Evolutionary conservation across 2,329 filamentous ascomycete species (phyloP), one percentile per base, ranked within the genome.

Genomic region (Pseudogymnoascus sp.): DNA sequence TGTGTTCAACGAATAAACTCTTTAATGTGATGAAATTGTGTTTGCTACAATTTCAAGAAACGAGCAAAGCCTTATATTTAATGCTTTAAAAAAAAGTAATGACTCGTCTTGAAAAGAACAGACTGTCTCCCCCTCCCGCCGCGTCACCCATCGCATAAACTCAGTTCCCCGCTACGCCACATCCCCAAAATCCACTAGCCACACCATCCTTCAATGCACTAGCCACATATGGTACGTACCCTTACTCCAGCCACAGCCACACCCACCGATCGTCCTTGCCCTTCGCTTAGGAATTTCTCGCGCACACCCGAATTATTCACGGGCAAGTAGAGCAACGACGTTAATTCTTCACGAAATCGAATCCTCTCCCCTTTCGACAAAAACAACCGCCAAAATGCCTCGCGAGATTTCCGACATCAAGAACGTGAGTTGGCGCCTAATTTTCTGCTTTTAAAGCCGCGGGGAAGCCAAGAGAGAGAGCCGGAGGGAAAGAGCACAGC

Each of bases 391-490:
- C 90, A 96, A 83, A 81, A 99, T 99, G 94, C 93, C 94, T 88
- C 85, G 87, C 77, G 92, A 97, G 90, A 89, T 97, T 80, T 90
- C 87, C 78, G 94, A 97, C 79, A 97, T 97, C 87, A 97, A 99
- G 83, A 83, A 86, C 81, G 85, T 88, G 75, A 65, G 78, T 69
- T 68, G 59, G 59, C 35, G 45, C 63, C 31, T 39, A 21, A 19
- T 55, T 55, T 55, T 55, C 49, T 55, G 29, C 49, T 7, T 1
- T 33, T 33, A 14, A n/a, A 55, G 6, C 8, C 49, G 5, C 10
- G 2, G 49, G 29, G 29, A 26, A 11, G 23, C 12, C 12, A 2
- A 2, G 26, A 49, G 21, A 31, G 45, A 31, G 14, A 52, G 43
- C 2, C 5, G 19, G 19, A 6, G 6, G 2, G 21, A 21, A 33